phyloP scores from a whole-genome alignment of 208 protist species.

The Wallacemonas sp. region DNA sequence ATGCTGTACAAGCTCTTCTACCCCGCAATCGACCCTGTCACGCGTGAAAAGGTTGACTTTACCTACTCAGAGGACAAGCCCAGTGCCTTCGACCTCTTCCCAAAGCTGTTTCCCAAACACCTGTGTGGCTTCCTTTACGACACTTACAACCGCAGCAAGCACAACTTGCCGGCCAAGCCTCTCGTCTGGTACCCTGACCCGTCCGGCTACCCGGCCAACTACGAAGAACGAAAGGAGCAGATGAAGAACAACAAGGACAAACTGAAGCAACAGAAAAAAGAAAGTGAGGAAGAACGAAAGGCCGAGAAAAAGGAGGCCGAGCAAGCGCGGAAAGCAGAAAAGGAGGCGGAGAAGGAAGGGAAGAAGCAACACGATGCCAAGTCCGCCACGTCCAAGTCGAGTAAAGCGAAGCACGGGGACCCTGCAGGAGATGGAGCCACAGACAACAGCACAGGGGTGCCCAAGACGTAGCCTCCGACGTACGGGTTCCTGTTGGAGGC shows the following conservation, averaged over 20 bases:
- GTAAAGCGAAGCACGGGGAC: slow-evolving; percentile 26
- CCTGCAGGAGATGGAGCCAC: background rate
- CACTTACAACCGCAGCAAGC: slow-evolving; percentile 68
- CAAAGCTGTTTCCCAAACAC: slow-evolving; percentile 53
- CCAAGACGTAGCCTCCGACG: slow-evolving; percentile 1
- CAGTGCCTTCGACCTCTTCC: slow-evolving; percentile 55
- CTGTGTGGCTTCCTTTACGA: slow-evolving; percentile 69
- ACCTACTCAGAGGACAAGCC: slow-evolving; percentile 71
- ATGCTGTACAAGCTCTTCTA: slow-evolving; percentile 77
- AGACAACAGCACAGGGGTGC: slow-evolving; percentile 15
- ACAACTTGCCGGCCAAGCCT: slow-evolving; percentile 37
- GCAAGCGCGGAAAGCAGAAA: slow-evolving; percentile 18
- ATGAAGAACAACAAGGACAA: slow-evolving; percentile 39
- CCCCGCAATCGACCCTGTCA: slow-evolving; percentile 75
- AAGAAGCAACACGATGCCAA: no score
- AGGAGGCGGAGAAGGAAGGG: background rate
- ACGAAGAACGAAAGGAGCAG: slow-evolving; percentile 37
- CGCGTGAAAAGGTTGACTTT: slow-evolving; percentile 75
- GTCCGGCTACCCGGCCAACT: slow-evolving; percentile 39
- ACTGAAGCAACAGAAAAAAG: slow-evolving; percentile 25
- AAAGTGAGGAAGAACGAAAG: slow-evolving; percentile 12
- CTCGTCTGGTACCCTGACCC: slow-evolving; percentile 57
- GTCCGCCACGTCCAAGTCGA: slow-evolving; percentile 22
- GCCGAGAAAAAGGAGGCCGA: slow-evolving; percentile 14
- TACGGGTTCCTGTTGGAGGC: background rate